These are phyloP conservation scores for Leccinum sublutescens DNA, from an alignment of 768 basidiomycete genomes.

Conservation along the genomic window DNA sequence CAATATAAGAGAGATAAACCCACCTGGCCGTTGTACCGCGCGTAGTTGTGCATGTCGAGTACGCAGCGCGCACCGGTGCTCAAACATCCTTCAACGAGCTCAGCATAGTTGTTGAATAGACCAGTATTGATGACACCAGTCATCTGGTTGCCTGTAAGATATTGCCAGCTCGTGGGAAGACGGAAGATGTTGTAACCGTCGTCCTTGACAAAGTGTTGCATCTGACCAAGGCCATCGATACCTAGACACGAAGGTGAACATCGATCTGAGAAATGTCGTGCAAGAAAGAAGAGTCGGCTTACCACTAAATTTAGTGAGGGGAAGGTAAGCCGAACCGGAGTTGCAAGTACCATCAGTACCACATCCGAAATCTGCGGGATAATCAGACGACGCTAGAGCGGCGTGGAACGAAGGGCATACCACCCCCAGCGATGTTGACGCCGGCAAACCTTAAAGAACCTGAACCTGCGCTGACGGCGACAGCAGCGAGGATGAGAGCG, in stretches of 20 bases:
- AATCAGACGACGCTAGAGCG: neutral
- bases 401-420: constrained; percentile 1
- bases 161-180: constrained; percentile 62
- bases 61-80: constrained; percentile 50
- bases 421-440: constrained; percentile 56
- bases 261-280: neutral
- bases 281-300: neutral
- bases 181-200: constrained; percentile 59
- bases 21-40: constrained; percentile 49
- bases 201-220: constrained; percentile 56
- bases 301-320: constrained; percentile 46
- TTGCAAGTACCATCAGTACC: constrained; percentile 43
- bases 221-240: constrained; percentile 42
- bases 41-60: constrained; percentile 63
- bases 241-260: constrained; percentile 3
- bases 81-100: constrained; percentile 39
- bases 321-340: constrained; percentile 40
- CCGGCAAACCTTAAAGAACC: constrained; percentile 39
- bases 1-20: neutral
- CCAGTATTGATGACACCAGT: constrained; percentile 41
- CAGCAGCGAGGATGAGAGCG: constrained; percentile 9
- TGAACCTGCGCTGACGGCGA: constrained; percentile 17
- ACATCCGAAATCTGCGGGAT: constrained; percentile 45
- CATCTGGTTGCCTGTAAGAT: constrained; percentile 38
- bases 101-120: constrained; percentile 54